Conservation (phyloP, 2,329 filamentous ascomycete genomes). For the Hypomyces rosellus region DNA sequence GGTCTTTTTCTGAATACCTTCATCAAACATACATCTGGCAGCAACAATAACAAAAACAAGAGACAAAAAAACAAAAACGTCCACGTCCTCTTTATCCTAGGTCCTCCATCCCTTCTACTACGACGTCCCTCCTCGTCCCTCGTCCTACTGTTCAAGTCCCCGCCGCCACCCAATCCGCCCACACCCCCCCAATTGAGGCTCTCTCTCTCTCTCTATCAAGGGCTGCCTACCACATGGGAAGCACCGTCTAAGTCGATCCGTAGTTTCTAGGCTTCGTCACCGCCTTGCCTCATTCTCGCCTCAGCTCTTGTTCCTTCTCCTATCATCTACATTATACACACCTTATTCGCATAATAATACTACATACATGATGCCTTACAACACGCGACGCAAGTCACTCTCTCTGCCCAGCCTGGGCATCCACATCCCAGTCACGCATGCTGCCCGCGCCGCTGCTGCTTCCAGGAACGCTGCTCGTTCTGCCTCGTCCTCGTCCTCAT, state of each 20-base stretch:
- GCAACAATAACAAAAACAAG: not conserved
- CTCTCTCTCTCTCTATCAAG: no score
- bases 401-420: constrained; percentile 91
- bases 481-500: constrained; percentile 23
- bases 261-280: constrained; percentile 2
- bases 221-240: constrained; percentile 5
- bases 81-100: not conserved
- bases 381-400: constrained; percentile 92
- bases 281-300: constrained; percentile 2
- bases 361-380: constrained; percentile 32
- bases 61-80: constrained; percentile 6
- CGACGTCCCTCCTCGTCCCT: no score
- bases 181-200: no score
- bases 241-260: constrained; percentile 5
- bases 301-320: constrained; percentile 4
- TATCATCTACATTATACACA: constrained; percentile 1
- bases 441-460: constrained; percentile 50
- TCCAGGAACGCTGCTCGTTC: constrained; percentile 29
- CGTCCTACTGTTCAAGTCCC: no score
- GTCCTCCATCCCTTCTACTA: no score
- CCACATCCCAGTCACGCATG: constrained; percentile 65
- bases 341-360: constrained; percentile 1
- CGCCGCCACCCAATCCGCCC: no score
- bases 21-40: constrained; percentile 1
- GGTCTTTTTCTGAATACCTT: constrained; percentile 4